These are phyloP conservation scores for Aureobasidium sp. DNA, from an alignment of 2,329 filamentous ascomycete genomes.

Conservation along the genomic window DNA sequence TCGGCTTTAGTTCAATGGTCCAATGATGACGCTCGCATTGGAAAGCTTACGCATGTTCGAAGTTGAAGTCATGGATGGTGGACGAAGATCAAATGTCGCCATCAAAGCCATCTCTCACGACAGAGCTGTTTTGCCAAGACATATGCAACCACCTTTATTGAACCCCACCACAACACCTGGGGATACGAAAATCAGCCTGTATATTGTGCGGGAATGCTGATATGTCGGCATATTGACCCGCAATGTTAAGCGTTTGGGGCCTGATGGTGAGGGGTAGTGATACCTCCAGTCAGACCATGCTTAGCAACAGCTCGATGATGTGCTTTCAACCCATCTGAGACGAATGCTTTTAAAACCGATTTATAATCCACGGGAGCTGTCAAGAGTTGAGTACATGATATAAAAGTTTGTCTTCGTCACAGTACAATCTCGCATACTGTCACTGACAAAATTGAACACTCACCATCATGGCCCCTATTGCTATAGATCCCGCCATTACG, in stretches of 20 bases:
- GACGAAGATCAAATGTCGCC: slow-evolving; percentile 13
- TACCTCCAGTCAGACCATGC: neutral
- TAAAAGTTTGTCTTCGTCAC: neutral
- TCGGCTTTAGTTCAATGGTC: neutral
- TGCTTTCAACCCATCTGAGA: neutral
- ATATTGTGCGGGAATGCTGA: neutral
- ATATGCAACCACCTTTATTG: neutral
- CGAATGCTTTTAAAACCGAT: neutral
- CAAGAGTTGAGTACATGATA: neutral
- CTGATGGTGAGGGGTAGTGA: slow-evolving; percentile 8
- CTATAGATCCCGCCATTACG: slow-evolving; percentile 39
- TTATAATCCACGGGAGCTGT: neutral
- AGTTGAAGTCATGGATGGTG: neutral
- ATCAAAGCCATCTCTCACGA: slow-evolving; percentile 12
- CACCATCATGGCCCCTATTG: slow-evolving; percentile 7
- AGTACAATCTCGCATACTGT: neutral
- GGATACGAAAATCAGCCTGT: neutral
- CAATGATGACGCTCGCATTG: neutral
- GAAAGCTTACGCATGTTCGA: neutral
- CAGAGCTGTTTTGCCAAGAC: slow-evolving; percentile 7
- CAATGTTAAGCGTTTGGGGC: neutral
- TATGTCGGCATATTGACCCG: neutral
- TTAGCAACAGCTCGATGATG: slow-evolving; percentile 5
- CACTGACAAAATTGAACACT: neutral
- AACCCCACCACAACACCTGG: neutral